A percentile compares a stretch with the other conserved stretches of the same genome.
phyloP scores from a whole-genome alignment of 495 filamentous ascomycete genomes.

The Chaetomium cochliodes region DNA sequence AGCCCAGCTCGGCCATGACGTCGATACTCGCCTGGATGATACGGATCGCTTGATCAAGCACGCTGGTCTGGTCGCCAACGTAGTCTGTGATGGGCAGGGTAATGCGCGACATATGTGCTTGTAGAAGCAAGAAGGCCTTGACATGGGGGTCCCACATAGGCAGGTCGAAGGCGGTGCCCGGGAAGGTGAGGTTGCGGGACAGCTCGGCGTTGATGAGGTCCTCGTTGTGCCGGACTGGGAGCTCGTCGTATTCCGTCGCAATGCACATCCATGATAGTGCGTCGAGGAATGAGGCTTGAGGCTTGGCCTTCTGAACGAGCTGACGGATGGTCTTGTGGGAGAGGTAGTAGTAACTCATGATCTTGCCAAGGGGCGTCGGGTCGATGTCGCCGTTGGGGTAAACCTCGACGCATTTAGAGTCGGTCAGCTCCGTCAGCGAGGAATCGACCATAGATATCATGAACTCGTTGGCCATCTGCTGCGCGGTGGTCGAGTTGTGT shows the following conservation, averaged over 20 bases:
- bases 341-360: slow-evolving; percentile 99
- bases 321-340: slow-evolving; percentile 92
- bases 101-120: slow-evolving; percentile 91
- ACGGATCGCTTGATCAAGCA: slow-evolving; percentile 94
- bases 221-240: slow-evolving; percentile 98
- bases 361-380: slow-evolving; percentile 87
- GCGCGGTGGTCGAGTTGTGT: slow-evolving; percentile 83
- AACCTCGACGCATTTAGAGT: slow-evolving; percentile 77
- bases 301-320: slow-evolving; percentile 72
- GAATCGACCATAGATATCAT: slow-evolving; percentile 89
- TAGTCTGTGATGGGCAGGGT: slow-evolving; percentile 95
- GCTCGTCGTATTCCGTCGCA: slow-evolving; percentile 94
- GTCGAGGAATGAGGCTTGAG: slow-evolving; percentile 76
- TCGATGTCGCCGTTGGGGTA: slow-evolving; percentile 88
- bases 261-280: slow-evolving; percentile 88
- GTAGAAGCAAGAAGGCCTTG: slow-evolving; percentile 90
- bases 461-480: slow-evolving; percentile 81
- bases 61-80: slow-evolving; percentile 80
- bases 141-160: slow-evolving; percentile 99
- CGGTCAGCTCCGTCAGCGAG: slow-evolving; percentile 73
- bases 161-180: slow-evolving; percentile 53
- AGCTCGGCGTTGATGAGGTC: slow-evolving; percentile 96
- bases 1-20: slow-evolving; percentile 87
- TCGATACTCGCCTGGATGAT: slow-evolving; percentile 91
- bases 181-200: slow-evolving; percentile 70